Evolutionary conservation across 306 rosid species (phyloP), one percentile per base, ranked within the genome.

Genomic region (Medicago arabica): DNA sequence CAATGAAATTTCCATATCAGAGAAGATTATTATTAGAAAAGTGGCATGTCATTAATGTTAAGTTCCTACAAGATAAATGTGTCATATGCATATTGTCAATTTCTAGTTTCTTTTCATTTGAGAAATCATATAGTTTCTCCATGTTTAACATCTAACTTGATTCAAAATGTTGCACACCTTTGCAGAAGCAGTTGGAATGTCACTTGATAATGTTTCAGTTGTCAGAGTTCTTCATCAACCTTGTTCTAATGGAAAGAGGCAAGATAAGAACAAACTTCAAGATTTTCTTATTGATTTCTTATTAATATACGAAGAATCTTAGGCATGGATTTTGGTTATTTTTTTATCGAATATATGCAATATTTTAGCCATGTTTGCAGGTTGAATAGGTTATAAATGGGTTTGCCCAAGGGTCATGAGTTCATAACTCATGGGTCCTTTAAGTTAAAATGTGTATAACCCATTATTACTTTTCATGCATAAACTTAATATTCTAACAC

Each of bases 161-260:
- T 69, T 57, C 47, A 53, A 86, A 57, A 76, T 67, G 46, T 75
- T 39, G 50, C 28, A 58, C 73, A 8, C 59, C 78, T 79, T 71
- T 86, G 84, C 92, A 93, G 98, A 93, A 38, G 89, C 84, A 81
- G 81, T 85, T 82, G 96, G 92, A 55, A 81, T 91, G 82, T 82
- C 89, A 80, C 91, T 89, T 78, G 93, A 91, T 78, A 71, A 78
- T 69, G 90, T 90, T 83, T 81, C 93, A 46, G 97, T 91, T 70
- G 89, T 84, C 61, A 89, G 84, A 79, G 96, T 91, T 86, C 91
- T 91, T 61, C 97, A 87, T 67, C 93, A 88, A 83, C 92, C 93
- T 69, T 75, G 84, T 88, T 89, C 95, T 76, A 73, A 36, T 31
- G 92, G 98, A 86, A 89, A 89, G 75, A 89, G 93, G 98, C 83